phyloP scores from a whole-genome alignment of 1,139 yeast genomes.

The Pichia sp. region DNA sequence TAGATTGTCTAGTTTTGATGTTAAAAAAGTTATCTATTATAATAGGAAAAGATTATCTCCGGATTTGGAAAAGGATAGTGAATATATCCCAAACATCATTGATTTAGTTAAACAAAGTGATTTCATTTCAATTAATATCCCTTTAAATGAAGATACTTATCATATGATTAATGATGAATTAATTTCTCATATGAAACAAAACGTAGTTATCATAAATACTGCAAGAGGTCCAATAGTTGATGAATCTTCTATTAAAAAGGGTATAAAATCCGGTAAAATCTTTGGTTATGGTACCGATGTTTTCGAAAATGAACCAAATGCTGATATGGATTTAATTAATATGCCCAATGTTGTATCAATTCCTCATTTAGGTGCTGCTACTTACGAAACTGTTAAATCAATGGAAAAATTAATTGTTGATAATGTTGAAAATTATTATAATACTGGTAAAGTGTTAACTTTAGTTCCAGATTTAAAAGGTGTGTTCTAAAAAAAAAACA shows the following conservation, averaged over 20 bases:
- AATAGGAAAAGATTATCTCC: conserved; percentile 51
- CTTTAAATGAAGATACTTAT: conserved; percentile 43
- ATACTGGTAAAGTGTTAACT: conserved; percentile 56
- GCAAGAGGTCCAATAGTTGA: conserved; percentile 58
- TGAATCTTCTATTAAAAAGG: conserved; percentile 48
- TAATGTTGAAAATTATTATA: conserved; percentile 38
- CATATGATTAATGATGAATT: conserved; percentile 50
- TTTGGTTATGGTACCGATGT: conserved; percentile 81
- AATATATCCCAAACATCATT: conserved; percentile 48
- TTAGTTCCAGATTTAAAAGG: conserved; percentile 53
- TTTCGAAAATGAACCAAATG: conserved; percentile 73
- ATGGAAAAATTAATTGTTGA: conserved; percentile 49
- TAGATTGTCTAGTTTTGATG: conserved; percentile 58
- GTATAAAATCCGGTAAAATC: conserved; percentile 62
- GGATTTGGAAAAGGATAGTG: conserved; percentile 48
- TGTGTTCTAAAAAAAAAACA: neutral
- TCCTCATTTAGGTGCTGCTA: conserved; percentile 81
- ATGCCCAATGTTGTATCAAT: conserved; percentile 55
- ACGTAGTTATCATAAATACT: conserved; percentile 58
- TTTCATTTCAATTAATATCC: conserved; percentile 56
- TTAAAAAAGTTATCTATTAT: conserved; percentile 54
- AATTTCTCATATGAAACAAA: conserved; percentile 57
- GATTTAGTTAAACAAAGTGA: conserved; percentile 52
- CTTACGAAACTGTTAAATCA: conserved; percentile 46
- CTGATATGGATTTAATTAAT: conserved; percentile 49